These are phyloP conservation scores for Ramaria sp. DNA, from an alignment of 768 basidiomycete species.

Conservation along the genomic window DNA sequence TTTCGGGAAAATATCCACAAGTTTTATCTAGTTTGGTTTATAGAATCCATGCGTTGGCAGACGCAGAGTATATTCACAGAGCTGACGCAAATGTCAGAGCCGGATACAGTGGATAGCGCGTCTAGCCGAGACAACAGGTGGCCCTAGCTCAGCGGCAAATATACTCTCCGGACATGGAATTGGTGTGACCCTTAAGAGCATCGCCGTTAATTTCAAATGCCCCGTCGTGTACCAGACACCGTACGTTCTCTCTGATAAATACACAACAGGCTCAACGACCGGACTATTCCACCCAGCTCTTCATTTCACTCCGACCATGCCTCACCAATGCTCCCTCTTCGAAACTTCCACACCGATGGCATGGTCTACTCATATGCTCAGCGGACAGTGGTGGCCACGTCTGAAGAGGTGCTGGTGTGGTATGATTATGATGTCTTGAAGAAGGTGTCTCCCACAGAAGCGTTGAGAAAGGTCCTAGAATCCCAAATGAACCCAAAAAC, in stretches of 20 bases:
- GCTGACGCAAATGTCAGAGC: conserved; percentile 28
- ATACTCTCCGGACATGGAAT: conserved; percentile 55
- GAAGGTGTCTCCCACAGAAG: conserved; percentile 24
- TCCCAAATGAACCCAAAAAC: background rate
- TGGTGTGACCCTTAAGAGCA: conserved; percentile 65
- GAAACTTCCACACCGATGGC: conserved; percentile 40
- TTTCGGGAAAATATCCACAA: background rate
- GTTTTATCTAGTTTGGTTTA: conserved; percentile 41
- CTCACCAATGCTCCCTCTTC: conserved; percentile 19
- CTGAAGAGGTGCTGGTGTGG: conserved; percentile 60
- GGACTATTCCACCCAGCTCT: conserved; percentile 30
- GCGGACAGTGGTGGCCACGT: conserved; percentile 49
- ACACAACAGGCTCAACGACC: too few relatives aligned
- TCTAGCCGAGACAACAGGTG: conserved; percentile 49
- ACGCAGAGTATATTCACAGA: background rate
- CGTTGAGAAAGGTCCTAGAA: background rate
- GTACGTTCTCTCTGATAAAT: conserved; percentile 27
- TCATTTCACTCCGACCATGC: conserved; percentile 50
- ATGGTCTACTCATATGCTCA: conserved; percentile 58
- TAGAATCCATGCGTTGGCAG: conserved; percentile 48
- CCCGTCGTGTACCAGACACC: conserved; percentile 69
- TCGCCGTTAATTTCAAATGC: conserved; percentile 53
- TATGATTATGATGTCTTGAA: conserved; percentile 51
- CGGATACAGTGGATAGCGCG: conserved; percentile 59
- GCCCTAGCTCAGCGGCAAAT: conserved; percentile 38